A percentile compares a stretch with the other conserved stretches of the same genome.
phyloP scores from a whole-genome alignment of 2,329 filamentous ascomycete species.

The Podosphaera fusca region DNA sequence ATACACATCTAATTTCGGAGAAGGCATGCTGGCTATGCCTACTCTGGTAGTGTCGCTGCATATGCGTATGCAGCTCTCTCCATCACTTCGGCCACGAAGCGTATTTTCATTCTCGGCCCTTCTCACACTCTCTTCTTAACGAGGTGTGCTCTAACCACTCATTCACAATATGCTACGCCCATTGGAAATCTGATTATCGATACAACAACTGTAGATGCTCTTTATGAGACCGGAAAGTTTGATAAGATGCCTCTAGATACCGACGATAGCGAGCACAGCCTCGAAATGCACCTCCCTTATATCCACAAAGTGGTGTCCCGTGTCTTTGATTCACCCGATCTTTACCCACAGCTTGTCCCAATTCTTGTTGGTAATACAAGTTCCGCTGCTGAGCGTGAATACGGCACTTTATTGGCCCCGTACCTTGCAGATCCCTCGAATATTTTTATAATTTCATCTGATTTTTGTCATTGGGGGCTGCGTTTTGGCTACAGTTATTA shows the following conservation, averaged over 20 bases:
- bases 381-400: slow-evolving; percentile 36
- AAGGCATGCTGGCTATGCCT: slow-evolving; percentile 83
- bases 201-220: slow-evolving; percentile 24
- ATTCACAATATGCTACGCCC: slow-evolving; percentile 48
- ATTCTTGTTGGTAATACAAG: slow-evolving; percentile 65
- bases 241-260: slow-evolving; percentile 37
- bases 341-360: slow-evolving; percentile 57
- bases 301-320: slow-evolving; percentile 53
- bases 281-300: slow-evolving; percentile 93
- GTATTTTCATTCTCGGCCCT: slow-evolving; percentile 77
- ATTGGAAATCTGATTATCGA: slow-evolving; percentile 50
- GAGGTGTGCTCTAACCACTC: slow-evolving; percentile 54
- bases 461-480: slow-evolving; percentile 90
- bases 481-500: slow-evolving; percentile 74
- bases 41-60: slow-evolving; percentile 76
- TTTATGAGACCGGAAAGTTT: slow-evolving; percentile 32
- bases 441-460: slow-evolving; percentile 73
- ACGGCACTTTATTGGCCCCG: slow-evolving; percentile 49
- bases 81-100: slow-evolving; percentile 48
- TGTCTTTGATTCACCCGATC: slow-evolving; percentile 24
- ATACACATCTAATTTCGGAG: neutral
- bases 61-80: slow-evolving; percentile 88
- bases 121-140: slow-evolving; percentile 71
- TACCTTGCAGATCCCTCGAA: slow-evolving; percentile 56
- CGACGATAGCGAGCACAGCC: slow-evolving; percentile 71